Evolutionary conservation across 352 stramenopile species (phyloP), one percentile per base, ranked within the genome.

Genomic region (Pythium aquatile): DNA sequence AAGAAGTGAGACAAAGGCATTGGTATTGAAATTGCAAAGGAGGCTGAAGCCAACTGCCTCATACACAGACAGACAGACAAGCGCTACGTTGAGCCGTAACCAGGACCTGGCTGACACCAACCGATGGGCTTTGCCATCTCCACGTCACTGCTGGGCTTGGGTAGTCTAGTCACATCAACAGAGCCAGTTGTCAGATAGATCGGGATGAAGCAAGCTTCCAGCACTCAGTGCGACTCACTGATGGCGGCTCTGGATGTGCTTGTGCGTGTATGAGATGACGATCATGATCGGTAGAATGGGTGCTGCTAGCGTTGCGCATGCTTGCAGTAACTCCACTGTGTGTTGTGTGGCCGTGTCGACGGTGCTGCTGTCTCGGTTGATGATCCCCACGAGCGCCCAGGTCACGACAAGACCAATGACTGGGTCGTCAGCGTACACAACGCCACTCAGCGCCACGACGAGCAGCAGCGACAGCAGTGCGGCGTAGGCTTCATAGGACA

Each of bases 351-450:
- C 14, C 2, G 16, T 11, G 26, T 66, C 28, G 35, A 65, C 39
- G 5, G 80, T 68, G 5, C 40, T 58, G 1, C 65, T 57, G 17
- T 75, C 63, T 63, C 86, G 83, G 9, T 65, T 69, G 7, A 72
- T 76, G 46, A 91, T 59, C 39, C 70, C 76, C 13, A 86, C 35
- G 16, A 90, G 68, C 56, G 75, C 60, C 81, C 79, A 91, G 40
- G 55, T 69, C 7, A 75, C 74, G 9, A 89, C 81, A 2, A 86
- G 48, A 0, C 75, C 76, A 58, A 91, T 74, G 26, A 89, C 63
- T 4, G 78, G 70, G 47, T 91, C 79, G 20, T 75, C 42, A 5
- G 71, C 82, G 37, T 82, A 77, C n/a, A 76, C 69, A 17, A 91
- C 60, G 0, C 72, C 80, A 28, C 68, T 56, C 17, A 90, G 48